Percentiles rank a stretch among this genome's conserved stretches.
Evolutionary conservation across 768 basidiomycete genomes (phyloP).

Genomic region (Trametes meyenii): DNA sequence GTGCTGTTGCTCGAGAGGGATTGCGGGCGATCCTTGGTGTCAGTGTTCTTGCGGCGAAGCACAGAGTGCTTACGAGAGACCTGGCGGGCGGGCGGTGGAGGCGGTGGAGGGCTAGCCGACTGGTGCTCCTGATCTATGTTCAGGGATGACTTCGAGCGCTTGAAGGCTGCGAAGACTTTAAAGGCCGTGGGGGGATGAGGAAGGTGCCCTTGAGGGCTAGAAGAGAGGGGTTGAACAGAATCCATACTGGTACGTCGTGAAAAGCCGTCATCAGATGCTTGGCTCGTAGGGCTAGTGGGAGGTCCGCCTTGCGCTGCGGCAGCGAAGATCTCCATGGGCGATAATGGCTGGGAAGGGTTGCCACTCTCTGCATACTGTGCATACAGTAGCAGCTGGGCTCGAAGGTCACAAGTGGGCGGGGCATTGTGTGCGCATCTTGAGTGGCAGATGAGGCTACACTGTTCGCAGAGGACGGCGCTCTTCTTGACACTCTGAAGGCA

Average conservation of each 20-base stretch:
- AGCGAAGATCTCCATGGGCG: constrained; percentile 50
- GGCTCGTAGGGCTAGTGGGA: constrained; percentile 48
- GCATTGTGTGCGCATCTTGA: constrained; percentile 73
- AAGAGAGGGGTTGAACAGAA: constrained; percentile 34
- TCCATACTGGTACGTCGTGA: constrained; percentile 49
- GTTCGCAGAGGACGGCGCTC: constrained; percentile 83
- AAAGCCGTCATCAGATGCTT: constrained; percentile 57
- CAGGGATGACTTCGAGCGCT: constrained; percentile 62
- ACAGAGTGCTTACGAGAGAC: constrained; percentile 39
- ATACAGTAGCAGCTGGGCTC: constrained; percentile 76
- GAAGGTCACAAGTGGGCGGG: constrained; percentile 80
- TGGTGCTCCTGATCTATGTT: constrained; percentile 26
- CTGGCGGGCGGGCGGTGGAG: constrained; percentile 27
- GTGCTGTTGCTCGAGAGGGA: constrained; percentile 67
- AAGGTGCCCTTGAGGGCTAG: constrained; percentile 54
- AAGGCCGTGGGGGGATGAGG: constrained; percentile 59
- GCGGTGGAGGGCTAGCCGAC: constrained; percentile 4
- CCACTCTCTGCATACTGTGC: constrained; percentile 78
- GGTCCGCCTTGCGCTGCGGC: constrained; percentile 34
- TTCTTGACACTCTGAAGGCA: constrained; percentile 82
- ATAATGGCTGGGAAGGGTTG: constrained; percentile 53
- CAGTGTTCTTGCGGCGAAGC: constrained; percentile 39
- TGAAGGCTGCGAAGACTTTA: constrained; percentile 71
- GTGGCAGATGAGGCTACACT: constrained; percentile 90
- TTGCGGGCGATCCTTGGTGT: constrained; percentile 49